Conservation (phyloP, 805 yeast genomes). For the Peterozyma xylosa region DNA sequence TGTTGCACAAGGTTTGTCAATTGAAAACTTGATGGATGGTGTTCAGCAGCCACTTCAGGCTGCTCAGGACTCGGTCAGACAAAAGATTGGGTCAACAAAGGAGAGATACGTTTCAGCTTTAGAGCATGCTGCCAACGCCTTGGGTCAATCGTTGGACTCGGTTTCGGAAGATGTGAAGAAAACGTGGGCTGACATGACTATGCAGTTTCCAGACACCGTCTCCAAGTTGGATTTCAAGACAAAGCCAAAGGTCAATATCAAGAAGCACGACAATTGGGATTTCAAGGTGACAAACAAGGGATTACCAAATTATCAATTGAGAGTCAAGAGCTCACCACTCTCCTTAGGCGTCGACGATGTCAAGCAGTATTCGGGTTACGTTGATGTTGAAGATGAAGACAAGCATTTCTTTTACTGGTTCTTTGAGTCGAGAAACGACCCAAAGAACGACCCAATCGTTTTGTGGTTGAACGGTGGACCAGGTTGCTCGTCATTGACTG, state of each 20-base stretch:
- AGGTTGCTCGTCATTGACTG: constrained; percentile 89
- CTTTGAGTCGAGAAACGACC: constrained; percentile 87
- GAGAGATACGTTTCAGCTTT: neutral
- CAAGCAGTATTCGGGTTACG: constrained; percentile 67
- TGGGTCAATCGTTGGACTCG: constrained; percentile 42
- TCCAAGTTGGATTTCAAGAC: constrained; percentile 40
- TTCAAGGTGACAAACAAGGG: constrained; percentile 26
- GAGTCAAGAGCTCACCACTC: constrained; percentile 40
- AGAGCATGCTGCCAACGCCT: constrained; percentile 36
- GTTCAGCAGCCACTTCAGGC: constrained; percentile 1
- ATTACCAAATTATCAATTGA: constrained; percentile 36
- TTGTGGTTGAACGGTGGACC: constrained; percentile 95
- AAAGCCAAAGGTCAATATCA: constrained; percentile 35
- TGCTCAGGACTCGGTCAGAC: neutral
- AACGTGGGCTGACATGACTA: constrained; percentile 59
- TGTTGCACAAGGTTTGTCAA: constrained; percentile 3
- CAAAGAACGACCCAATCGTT: constrained; percentile 76
- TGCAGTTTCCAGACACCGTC: constrained; percentile 51
- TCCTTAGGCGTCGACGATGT: constrained; percentile 53
- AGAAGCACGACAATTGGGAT: constrained; percentile 27
- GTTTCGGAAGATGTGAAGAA: constrained; percentile 41
- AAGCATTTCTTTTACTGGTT: constrained; percentile 92
- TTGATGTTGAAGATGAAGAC: constrained; percentile 59
- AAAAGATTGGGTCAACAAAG: neutral
- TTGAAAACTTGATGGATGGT: constrained; percentile 4